Base-by-base conservation (phyloP, 176 grass and related monocot genomes). In the Stipa capillata region DNA sequence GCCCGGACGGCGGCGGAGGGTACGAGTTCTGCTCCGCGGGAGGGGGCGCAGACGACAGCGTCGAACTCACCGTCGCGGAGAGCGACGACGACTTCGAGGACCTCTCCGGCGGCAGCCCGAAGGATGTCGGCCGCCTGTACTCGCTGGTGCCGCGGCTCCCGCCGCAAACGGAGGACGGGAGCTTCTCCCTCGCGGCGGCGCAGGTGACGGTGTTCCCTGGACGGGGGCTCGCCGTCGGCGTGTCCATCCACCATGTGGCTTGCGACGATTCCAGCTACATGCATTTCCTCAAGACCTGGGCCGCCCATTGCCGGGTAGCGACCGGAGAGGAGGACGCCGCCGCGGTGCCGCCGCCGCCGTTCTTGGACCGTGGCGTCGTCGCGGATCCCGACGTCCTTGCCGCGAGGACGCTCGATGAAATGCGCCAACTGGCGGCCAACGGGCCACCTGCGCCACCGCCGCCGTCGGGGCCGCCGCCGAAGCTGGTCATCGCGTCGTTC, bases 261-360 rank as follows among this genome's bases (percentile, higher is more conserved):
- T 95, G 96, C 17, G 96, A 99, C 58, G 96, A 99, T 21, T 94
- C 92, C 6, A 99, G 96, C 81, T 99, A 84, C 83, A 91, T 84
- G 80, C 92, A 99, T 77, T 99, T 99, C 85, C 65, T 99, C 0
- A 92, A 89, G 88, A 84, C 92, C 3, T 92, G 91, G 91, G 89
- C 94, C 6, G 82, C 37, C 1, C 60, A 80, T 35, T 90, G 90
- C 65, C 78, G 64, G 2, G 7, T 58, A 10, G 59, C 45, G 4
- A 5, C 32, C 50, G 64, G 15, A 1, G 25, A 18, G 23, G 24
- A 39, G 37, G 64, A 50, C 5, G 72, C 28, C 0, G 33, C 53
- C 0, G 36, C n/a, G 0, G 21, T 67, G 52, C 52, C 73, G 0
- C 63, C 79, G 3, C 63, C 83, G 2, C 95, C 96, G 14, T 64